Evolutionary conservation across 1,139 yeast species (phyloP).

Genomic region (Candida neerlandica): DNA sequence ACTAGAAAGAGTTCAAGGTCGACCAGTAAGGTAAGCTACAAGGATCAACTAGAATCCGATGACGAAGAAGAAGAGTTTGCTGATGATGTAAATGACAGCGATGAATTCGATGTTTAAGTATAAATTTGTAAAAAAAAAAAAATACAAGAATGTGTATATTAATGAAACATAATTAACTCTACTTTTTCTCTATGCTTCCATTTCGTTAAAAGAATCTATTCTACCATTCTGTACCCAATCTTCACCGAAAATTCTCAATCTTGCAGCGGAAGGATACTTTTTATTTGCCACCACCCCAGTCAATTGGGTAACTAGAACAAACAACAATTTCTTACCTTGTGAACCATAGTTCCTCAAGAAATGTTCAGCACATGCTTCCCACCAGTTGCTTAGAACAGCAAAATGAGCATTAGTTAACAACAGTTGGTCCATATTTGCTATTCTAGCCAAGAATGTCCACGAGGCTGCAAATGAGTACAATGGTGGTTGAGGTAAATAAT

Average conservation of each 20-base stretch:
- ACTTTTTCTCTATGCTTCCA: conserved; percentile 39
- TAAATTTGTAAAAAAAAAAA: background rate
- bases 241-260: conserved; percentile 74
- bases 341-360: conserved; percentile 60
- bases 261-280: conserved; percentile 74
- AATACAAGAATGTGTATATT: background rate
- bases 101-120: background rate
- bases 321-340: conserved; percentile 70
- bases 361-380: conserved; percentile 78
- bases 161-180: background rate
- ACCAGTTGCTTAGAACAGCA: conserved; percentile 78
- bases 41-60: conserved; percentile 26
- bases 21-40: conserved; percentile 42
- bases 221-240: conserved; percentile 60
- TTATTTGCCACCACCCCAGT: conserved; percentile 49
- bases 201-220: conserved; percentile 51
- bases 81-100: background rate
- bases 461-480: conserved; percentile 43
- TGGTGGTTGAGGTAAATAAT: conserved; percentile 19
- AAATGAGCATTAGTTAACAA: conserved; percentile 70
- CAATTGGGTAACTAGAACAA: conserved; percentile 41
- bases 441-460: conserved; percentile 79
- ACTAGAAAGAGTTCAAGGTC: conserved; percentile 49
- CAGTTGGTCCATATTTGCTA: conserved; percentile 55
- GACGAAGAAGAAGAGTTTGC: conserved; percentile 3